Evolutionary conservation across 257 asterid species (phyloP).

Genomic region (Cynanchum wilfordii): DNA sequence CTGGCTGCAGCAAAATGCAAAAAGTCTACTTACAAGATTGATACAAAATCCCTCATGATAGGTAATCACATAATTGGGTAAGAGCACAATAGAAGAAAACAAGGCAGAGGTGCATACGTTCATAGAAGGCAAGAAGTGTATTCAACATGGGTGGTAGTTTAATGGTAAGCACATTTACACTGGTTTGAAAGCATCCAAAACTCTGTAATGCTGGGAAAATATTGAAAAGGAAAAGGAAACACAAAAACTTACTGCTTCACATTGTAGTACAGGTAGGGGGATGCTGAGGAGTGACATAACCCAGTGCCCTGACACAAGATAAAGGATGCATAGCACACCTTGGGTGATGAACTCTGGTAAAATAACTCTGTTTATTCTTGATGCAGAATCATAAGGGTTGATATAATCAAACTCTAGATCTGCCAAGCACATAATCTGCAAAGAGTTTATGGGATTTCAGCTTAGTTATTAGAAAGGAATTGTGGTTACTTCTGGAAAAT

Average conservation of each 20-base stretch:
- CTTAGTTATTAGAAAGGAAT: too few relatives aligned
- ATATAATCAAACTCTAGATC: conserved; percentile 87
- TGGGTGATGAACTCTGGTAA: conserved; percentile 73
- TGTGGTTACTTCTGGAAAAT: too few relatives aligned
- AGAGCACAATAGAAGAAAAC: too few relatives aligned
- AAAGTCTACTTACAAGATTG: too few relatives aligned
- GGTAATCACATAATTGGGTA: too few relatives aligned
- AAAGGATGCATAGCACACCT: conserved; percentile 73
- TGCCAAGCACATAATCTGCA: conserved; percentile 87
- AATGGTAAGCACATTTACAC: not conserved
- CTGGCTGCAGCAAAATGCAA: too few relatives aligned
- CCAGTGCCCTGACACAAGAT: conserved; percentile 85
- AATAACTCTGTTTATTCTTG: conserved; percentile 66
- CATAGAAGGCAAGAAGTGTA: not conserved
- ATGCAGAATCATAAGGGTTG: conserved; percentile 83
- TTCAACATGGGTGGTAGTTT: not conserved
- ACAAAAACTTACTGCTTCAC: conserved; percentile 61
- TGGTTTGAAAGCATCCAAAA: not conserved
- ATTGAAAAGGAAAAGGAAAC: not conserved
- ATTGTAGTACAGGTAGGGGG: conserved; percentile 76
- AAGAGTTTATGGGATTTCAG: conserved; percentile 10
- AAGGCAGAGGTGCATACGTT: too few relatives aligned
- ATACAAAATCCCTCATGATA: too few relatives aligned
- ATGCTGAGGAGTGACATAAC: conserved; percentile 57
- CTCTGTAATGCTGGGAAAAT: not conserved